phyloP scores from a whole-genome alignment of 306 rosid genomes.

The Castanea crenata region DNA sequence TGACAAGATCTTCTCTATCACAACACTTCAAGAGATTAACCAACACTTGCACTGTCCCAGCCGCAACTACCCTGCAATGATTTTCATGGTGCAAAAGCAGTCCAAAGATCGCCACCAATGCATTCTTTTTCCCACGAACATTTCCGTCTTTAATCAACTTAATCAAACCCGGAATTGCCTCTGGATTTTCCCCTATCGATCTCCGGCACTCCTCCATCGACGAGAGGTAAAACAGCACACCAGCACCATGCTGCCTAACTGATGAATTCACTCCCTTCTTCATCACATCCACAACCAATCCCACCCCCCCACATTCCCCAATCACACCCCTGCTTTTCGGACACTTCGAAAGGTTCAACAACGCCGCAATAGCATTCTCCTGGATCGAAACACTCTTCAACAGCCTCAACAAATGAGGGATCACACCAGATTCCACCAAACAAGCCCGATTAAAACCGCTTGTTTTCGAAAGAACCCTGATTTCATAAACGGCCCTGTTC shows the following conservation, averaged over 20 bases:
- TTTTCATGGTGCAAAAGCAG: constrained; percentile 54
- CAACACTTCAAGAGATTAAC: constrained; percentile 30
- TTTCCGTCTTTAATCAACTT: constrained; percentile 44
- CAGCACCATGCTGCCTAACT: constrained; percentile 69
- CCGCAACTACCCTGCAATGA: constrained; percentile 44
- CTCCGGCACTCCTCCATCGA: constrained; percentile 50
- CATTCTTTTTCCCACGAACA: constrained; percentile 57
- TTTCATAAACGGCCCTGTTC: constrained; percentile 58
- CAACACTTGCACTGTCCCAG: constrained; percentile 51
- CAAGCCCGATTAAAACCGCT: constrained; percentile 70
- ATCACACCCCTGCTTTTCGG: constrained; percentile 41
- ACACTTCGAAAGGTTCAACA: constrained; percentile 73
- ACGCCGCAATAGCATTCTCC: constrained; percentile 71
- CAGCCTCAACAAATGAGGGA: constrained; percentile 49
- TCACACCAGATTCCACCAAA: constrained; percentile 60
- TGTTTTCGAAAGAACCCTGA: constrained; percentile 66
- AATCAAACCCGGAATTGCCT: constrained; percentile 54
- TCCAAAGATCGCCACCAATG: constrained; percentile 66
- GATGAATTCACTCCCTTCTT: constrained; percentile 45
- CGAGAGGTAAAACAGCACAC: constrained; percentile 65
- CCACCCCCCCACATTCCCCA: constrained; percentile 53
- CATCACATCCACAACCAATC: constrained; percentile 49
- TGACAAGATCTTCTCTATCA: constrained; percentile 48
- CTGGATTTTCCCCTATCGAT: constrained; percentile 52
- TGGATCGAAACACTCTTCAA: constrained; percentile 35